Percentiles rank a stretch among this genome's conserved stretches.
phyloP scores from a whole-genome alignment of 2,329 filamentous ascomycete genomes.

The Xylaria hypoxylon region DNA sequence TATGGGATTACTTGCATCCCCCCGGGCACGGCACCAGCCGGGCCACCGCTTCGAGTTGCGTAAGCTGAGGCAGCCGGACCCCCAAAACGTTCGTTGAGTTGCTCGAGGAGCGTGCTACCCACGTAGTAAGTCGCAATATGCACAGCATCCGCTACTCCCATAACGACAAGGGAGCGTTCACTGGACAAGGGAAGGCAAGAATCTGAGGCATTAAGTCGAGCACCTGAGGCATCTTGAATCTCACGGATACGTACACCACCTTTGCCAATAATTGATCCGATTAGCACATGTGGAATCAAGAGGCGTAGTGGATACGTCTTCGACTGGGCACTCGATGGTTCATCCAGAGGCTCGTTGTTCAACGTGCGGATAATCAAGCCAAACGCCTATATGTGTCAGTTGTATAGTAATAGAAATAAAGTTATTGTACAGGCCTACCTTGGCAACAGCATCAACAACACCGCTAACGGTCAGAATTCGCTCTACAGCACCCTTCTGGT shows the following conservation, averaged over 20 bases:
- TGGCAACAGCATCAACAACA: conserved; percentile 94
- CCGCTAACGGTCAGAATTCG: conserved; percentile 98
- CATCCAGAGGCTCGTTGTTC: conserved; percentile 93
- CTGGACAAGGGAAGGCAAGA: conserved; percentile 93
- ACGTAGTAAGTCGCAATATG: conserved; percentile 99
- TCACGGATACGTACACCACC: conserved; percentile 95
- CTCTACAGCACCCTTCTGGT: conserved; percentile 95
- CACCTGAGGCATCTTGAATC: conserved; percentile 97
- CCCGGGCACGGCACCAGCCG: conserved; percentile 91
- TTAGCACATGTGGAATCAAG: conserved; percentile 94
- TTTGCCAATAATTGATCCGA: conserved; percentile 99
- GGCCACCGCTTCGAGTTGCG: conserved; percentile 91
- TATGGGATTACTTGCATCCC: conserved; percentile 99
- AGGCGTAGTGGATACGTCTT: conserved; percentile 98
- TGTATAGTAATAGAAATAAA: conserved; percentile 22
- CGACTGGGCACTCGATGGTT: conserved; percentile 89
- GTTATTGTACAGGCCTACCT: conserved; percentile 68
- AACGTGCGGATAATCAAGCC: conserved; percentile 97
- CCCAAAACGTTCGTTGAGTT: conserved; percentile 95
- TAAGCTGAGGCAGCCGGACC: conserved; percentile 98
- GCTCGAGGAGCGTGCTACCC: conserved; percentile 96
- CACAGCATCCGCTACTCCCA: conserved; percentile 97
- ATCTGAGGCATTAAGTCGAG: conserved; percentile 95
- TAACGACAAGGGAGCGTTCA: conserved; percentile 96
- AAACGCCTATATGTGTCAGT: conserved; percentile 75